Percentiles rank a stretch among this genome's conserved stretches.
Evolutionary conservation across 1,139 yeast genomes (phyloP).

Genomic region (Candida tetrigidarum): DNA sequence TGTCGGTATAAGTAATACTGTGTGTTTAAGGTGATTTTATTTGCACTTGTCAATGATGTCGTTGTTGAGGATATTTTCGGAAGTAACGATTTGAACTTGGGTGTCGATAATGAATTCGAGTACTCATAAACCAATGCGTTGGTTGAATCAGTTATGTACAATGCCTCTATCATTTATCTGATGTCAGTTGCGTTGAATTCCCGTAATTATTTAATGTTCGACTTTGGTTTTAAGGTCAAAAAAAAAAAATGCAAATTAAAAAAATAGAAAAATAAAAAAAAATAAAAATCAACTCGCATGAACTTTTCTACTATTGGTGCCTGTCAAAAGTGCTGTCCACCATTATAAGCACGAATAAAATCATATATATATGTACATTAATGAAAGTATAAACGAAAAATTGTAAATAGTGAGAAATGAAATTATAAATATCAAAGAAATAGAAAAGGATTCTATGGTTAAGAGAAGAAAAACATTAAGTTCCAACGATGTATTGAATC

Average conservation of each 20-base stretch:
- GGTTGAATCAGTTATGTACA: slow-evolving; percentile 64
- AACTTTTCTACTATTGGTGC: no score
- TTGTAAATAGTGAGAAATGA: no score
- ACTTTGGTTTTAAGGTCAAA: background rate
- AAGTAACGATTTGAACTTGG: slow-evolving; percentile 50
- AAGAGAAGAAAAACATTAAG: no score
- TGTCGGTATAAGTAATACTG: slow-evolving; percentile 12
- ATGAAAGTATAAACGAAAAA: no score
- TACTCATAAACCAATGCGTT: slow-evolving; percentile 61
- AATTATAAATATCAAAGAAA: no score
- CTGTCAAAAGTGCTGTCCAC: no score
- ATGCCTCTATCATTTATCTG: slow-evolving; percentile 55
- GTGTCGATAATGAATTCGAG: slow-evolving; percentile 53
- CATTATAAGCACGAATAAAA: no score
- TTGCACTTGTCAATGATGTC: slow-evolving; percentile 6
- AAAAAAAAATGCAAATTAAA: background rate
- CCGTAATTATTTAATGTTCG: background rate
- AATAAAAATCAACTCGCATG: background rate
- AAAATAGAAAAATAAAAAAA: no score
- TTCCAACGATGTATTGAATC: no score
- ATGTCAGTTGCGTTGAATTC: background rate
- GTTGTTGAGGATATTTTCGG: slow-evolving; percentile 13
- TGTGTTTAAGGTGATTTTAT: slow-evolving; percentile 13
- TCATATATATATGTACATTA: no score
- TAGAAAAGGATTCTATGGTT: no score